These are phyloP conservation scores for Sisymbrium altissimum DNA, from an alignment of 345 rosid species.

Conservation along the genomic window DNA sequence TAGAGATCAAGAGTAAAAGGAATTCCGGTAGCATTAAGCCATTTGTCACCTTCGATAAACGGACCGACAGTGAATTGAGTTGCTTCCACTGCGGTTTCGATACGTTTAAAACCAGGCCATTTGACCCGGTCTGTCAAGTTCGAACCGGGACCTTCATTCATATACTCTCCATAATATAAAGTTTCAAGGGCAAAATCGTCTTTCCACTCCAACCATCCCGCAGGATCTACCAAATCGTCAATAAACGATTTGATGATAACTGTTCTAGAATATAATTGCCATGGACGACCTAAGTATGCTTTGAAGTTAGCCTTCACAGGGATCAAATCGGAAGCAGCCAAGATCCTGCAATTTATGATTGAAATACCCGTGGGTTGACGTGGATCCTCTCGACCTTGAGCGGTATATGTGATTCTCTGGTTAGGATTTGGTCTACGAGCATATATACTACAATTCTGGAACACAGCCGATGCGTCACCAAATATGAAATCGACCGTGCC, in stretches of 20 bases:
- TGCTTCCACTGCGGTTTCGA: conserved; percentile 47
- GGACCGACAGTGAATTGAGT: conserved; percentile 51
- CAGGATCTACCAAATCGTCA: conserved; percentile 63
- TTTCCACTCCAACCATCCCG: conserved; percentile 77
- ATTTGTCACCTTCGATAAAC: conserved; percentile 56
- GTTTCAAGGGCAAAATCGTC: conserved; percentile 50
- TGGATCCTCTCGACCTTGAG: conserved; percentile 84
- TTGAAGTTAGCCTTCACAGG: conserved; percentile 45
- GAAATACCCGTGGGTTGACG: conserved; percentile 67
- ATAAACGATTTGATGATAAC: conserved; percentile 47
- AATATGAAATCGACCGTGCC: conserved; percentile 77
- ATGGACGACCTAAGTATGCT: conserved; percentile 74
- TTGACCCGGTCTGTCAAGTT: conserved; percentile 56
- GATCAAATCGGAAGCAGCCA: conserved; percentile 61
- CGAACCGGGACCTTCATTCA: conserved; percentile 65
- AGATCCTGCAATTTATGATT: conserved; percentile 50
- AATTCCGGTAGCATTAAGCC: conserved; percentile 57
- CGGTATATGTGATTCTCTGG: conserved; percentile 61
- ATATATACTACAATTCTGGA: conserved; percentile 65
- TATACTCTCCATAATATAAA: conserved; percentile 73
- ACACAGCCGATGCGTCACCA: conserved; percentile 68
- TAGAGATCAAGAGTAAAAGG: conserved; percentile 41
- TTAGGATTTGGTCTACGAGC: conserved; percentile 59
- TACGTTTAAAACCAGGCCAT: conserved; percentile 69
- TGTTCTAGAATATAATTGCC: conserved; percentile 77